Evolutionary conservation across 2,329 filamentous ascomycete species (phyloP), one percentile per base, ranked within the genome.

Genomic region (Helotiales sp.): DNA sequence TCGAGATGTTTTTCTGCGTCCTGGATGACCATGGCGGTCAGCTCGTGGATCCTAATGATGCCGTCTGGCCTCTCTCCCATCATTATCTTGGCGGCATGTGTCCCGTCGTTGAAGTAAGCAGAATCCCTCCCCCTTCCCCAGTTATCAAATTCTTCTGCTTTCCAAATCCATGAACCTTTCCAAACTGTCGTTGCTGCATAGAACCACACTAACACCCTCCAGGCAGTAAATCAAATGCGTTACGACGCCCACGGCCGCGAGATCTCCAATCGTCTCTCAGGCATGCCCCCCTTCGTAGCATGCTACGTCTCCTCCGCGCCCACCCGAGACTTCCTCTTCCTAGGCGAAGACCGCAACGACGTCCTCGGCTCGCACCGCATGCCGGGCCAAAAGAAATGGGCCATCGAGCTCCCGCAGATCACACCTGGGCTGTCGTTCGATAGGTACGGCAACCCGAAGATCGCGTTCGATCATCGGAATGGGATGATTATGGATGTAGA

Each of bases 251-350:
- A 12, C 7, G 40, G 40, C 12, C 7, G 10, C 8, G 40, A 25
- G 10, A 44, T 25, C 5, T 33, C 42, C 2, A 61, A 70, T 15
- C 72, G 77, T 0, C 70, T 79, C 3, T 75, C 72, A 27, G 76
- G 77, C 5, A 63, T 78, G 48, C 36, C 79, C 24, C 76, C 77
- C 9, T 77, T 79, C 60, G 69, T 75, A 19, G 69, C 69, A 5
- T 75, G 72, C 61, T 80, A 80, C 61, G 52, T 75, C 19, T 71
- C 74, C 19, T 71, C 70, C n/a, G 73, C 74, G 6, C 77, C 78
- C 0, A 72, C 70, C 1, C 67, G 64, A 42, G 65, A 63, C 34
- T 59, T 63, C 17, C 34, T 79, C 9, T 77, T 73, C 70, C 52
- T 79, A 34, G 77, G 77, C 15, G 74, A 76, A 56, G 72, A 76